phyloP scores from a whole-genome alignment of 176 grass and related monocot species.

The Puya raimondii region DNA sequence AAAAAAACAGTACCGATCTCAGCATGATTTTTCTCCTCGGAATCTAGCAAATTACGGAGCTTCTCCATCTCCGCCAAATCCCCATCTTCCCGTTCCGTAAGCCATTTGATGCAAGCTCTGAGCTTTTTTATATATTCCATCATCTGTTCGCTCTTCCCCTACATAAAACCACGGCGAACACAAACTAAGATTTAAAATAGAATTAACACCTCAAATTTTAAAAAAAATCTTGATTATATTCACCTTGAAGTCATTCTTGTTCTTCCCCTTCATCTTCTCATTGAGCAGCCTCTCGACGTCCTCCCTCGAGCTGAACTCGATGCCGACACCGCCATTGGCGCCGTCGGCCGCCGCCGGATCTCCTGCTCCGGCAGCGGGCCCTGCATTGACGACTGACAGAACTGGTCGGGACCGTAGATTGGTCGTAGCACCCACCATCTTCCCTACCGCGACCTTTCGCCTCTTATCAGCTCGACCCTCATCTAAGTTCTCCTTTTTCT shows the following conservation, averaged over 20 bases:
- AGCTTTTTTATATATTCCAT: slow-evolving; percentile 73
- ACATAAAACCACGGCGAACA: background rate
- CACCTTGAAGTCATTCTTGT: slow-evolving; percentile 72
- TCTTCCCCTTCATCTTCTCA: slow-evolving; percentile 85
- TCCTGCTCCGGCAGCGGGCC: background rate
- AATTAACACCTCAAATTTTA: background rate
- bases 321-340: slow-evolving; percentile 12
- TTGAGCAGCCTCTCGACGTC: slow-evolving; percentile 50
- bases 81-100: slow-evolving; percentile 45
- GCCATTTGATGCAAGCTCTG: slow-evolving; percentile 56
- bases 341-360: slow-evolving; percentile 3
- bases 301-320: slow-evolving; percentile 43
- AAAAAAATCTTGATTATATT: background rate
- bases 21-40: slow-evolving; percentile 26
- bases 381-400: slow-evolving; percentile 5
- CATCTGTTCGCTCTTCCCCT: slow-evolving; percentile 77
- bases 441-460: background rate
- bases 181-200: background rate
- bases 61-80: slow-evolving; percentile 34
- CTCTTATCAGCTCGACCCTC: slow-evolving; percentile 9
- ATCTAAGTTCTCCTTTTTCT: slow-evolving; percentile 13
- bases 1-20: slow-evolving; percentile 34
- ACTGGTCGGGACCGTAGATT: background rate
- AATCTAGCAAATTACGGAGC: slow-evolving; percentile 30
- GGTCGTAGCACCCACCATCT: background rate